A percentile compares a stretch with the other conserved stretches of the same genome.
These are phyloP conservation scores for Trapa incisa DNA, from an alignment of 345 rosid species.

Conservation along the genomic window DNA sequence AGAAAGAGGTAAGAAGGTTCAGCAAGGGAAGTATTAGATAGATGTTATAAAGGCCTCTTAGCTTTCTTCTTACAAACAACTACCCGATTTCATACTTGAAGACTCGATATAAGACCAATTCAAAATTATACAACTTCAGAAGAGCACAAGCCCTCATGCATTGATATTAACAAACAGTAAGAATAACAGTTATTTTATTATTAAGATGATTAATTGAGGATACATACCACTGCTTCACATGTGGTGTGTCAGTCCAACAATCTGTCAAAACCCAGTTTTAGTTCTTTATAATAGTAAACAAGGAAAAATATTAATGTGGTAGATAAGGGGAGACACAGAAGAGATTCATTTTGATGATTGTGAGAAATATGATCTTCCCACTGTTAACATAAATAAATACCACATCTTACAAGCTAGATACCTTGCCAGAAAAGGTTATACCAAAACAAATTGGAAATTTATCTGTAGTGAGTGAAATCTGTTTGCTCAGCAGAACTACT, in stretches of 20 bases:
- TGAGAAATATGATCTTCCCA: not conserved
- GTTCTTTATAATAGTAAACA: not conserved
- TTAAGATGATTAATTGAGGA: slow-evolving; percentile 1
- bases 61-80: no score
- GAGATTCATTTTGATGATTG: not conserved
- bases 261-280: slow-evolving; percentile 29
- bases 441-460: not conserved
- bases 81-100: no score
- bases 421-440: not conserved
- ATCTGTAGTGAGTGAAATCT: not conserved
- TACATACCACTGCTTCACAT: slow-evolving; percentile 63
- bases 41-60: no score
- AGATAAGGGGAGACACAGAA: not conserved
- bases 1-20: not conserved
- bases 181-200: not conserved
- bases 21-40: not conserved
- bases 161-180: not conserved
- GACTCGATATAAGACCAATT: not conserved
- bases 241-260: slow-evolving; percentile 76
- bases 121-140: not conserved
- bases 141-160: not conserved
- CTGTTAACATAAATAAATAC: not conserved
- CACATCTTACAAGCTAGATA: no score
- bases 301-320: not conserved
- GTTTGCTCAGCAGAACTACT: not conserved